Evolutionary conservation across 2,329 filamentous ascomycete genomes (phyloP), one percentile per base, ranked within the genome.

Genomic region (Talaromyces sp.): DNA sequence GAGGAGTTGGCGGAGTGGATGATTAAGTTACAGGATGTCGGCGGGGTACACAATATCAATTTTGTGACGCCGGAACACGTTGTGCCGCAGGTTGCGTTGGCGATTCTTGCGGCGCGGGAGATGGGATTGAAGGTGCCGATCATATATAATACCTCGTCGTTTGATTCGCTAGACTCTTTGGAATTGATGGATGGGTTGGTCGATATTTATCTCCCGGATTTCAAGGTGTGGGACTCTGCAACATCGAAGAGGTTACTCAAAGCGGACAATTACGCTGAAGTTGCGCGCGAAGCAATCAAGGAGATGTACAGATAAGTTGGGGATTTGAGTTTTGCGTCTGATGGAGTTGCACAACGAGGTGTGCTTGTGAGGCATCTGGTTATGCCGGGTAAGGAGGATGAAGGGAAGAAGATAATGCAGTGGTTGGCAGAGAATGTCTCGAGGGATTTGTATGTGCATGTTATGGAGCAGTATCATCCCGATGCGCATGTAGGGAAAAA

Each of bases 1-100:
- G 89, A 93, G 73, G 84, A 92, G 71, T 82, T 96, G 4, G 91
- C 84, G 5, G 87, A 89, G 60, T 95, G 91, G 91, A 93, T 89
- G 75, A 69, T 95, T 63, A 95, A 95, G 77, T 79, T 96, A 48
- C 91, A 95, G 72, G 82, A 90, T 31, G 83, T 91, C 2, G 91
- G 90, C n/a, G 79, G 82, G 8, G 89, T 91, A n/a, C 91, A 96
- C 78, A 95, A 95, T 73, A 93, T 96, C 81, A 95, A 96, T 73
- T 84, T 93, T 23, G 84, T 96, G 63, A 96, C 91, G 0, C 91
- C 91, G 0, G 91, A 96, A 72, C 92, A 96, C 73, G 89, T 96
- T 18, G 91, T 92, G 3, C 90, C 91, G 0, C 91, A 95, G 72
- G 89, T 95, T 9, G 90, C 85, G 0, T 79, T 95, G 35, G 88